These are phyloP conservation scores for Coemansia sp. DNA, from an alignment of 192 early-diverging fungal genomes.

Conservation along the genomic window DNA sequence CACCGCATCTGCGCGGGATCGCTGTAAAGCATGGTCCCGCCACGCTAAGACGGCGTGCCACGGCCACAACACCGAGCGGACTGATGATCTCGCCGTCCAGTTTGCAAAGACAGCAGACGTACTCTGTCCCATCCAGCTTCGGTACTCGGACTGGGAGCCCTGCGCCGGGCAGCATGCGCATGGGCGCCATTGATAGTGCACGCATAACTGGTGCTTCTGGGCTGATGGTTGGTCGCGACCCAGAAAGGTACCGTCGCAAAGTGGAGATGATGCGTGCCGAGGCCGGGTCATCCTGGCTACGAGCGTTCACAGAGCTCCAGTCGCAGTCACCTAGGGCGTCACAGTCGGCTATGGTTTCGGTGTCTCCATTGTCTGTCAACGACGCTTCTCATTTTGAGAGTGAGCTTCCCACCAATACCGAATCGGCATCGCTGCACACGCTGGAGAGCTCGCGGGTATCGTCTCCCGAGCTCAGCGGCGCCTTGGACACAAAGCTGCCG, in stretches of 20 bases:
- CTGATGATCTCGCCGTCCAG: background rate
- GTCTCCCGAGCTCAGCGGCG: conserved; percentile 7
- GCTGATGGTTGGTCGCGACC: conserved; percentile 13
- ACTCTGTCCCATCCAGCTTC: conserved; percentile 41
- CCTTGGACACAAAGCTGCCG: conserved; percentile 32
- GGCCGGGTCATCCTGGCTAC: conserved; percentile 51
- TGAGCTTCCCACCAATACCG: background rate
- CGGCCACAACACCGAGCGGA: conserved; percentile 23
- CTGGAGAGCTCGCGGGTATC: conserved; percentile 1
- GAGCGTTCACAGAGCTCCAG: conserved; percentile 53
- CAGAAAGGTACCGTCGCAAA: conserved; percentile 47
- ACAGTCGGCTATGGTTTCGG: background rate
- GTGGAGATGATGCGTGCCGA: conserved; percentile 57
- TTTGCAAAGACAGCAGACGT: conserved; percentile 3
- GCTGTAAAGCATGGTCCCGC: conserved; percentile 12
- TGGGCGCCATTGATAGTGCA: conserved; percentile 9
- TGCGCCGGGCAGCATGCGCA: conserved; percentile 16
- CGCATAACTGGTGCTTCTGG: background rate
- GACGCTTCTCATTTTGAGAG: conserved; percentile 15
- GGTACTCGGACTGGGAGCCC: conserved; percentile 26
- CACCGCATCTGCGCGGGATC: background rate
- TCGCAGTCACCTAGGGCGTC: conserved; percentile 20
- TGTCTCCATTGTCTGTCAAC: background rate
- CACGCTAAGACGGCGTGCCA: conserved; percentile 31
- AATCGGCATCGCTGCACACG: background rate